phyloP scores from a whole-genome alignment of 1,284 basidiomycete species.

The Cryptococcus maquisensis region DNA sequence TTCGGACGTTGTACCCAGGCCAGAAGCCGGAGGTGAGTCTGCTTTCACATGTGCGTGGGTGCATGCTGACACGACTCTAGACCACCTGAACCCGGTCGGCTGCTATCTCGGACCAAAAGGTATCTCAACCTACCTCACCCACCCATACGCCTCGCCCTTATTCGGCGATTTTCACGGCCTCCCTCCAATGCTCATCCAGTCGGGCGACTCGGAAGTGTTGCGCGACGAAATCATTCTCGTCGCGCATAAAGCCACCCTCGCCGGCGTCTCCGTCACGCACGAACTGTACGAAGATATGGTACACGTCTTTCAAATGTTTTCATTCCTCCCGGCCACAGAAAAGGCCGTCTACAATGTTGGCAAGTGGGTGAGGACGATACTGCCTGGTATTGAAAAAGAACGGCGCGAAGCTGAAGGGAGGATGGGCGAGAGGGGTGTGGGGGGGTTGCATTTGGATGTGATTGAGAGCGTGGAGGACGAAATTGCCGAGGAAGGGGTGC shows the following conservation, averaged over 20 bases:
- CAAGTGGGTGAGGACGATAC: constrained; percentile 68
- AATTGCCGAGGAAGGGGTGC: constrained; percentile 11
- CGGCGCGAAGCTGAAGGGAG: constrained; percentile 8
- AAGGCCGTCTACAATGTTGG: constrained; percentile 60
- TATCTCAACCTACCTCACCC: constrained; percentile 77
- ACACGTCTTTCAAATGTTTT: constrained; percentile 86
- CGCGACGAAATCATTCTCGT: constrained; percentile 89
- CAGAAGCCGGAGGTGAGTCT: constrained; percentile 54
- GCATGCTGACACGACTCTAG: constrained; percentile 37
- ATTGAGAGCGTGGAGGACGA: constrained; percentile 15
- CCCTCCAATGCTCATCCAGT: constrained; percentile 88
- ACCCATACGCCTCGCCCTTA: constrained; percentile 94
- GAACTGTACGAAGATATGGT: constrained; percentile 91
- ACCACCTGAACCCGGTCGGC: constrained; percentile 87
- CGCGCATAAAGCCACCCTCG: constrained; percentile 85
- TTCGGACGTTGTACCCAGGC: constrained; percentile 76
- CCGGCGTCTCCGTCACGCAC: constrained; percentile 83
- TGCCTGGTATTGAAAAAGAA: constrained; percentile 54
- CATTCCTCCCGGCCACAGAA: constrained; percentile 68
- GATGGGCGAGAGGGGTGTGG: constrained; percentile 1
- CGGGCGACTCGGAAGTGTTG: constrained; percentile 89
- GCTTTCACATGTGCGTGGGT: neutral
- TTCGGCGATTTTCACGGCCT: constrained; percentile 85
- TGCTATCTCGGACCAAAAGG: constrained; percentile 83
- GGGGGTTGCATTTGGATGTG: constrained; percentile 12